Evolutionary conservation across 345 rosid species (phyloP), one percentile per base, ranked within the genome.

Genomic region (Eucalyptus cloeziana): DNA sequence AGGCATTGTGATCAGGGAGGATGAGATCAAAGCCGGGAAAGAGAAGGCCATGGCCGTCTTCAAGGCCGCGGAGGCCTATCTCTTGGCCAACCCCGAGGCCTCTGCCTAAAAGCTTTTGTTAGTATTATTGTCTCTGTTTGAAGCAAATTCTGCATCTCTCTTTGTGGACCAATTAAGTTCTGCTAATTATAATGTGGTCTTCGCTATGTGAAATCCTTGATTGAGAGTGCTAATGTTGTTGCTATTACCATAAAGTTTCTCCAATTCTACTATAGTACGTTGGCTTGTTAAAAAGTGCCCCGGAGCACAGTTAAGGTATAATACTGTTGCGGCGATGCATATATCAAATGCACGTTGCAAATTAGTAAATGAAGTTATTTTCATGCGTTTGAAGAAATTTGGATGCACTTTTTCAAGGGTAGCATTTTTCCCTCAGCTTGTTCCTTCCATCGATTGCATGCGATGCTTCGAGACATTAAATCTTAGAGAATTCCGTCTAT

Each of bases 51-150:
- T 5, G 76, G 90, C 40, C 1, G 27, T 94, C 19, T 91, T 86
- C 90, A 92, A 91, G 88, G 92, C 91, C 13, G 69, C 92, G 80
- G 93, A 93, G 69, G 94, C 89, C n/a, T 88, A 92, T 87, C 92
- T 92, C 87, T 51, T 86, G 60, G 91, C 91, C 79, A 92, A 91
- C 86, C 93, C 93, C 30, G 69, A 90, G 24, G 90, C 80, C 43
- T 91, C 52, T 13, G 89, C 87, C 54, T 90, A 62, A 83, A 24
- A 13, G 8, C 10, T n/a, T 47, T 21, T 83, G 37, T 54, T 31
- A 4, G 24, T 19, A 80, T 60, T 79, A 11, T 16, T 11, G 83
- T 67, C 9, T 87, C 49, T 25, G n/a, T 51, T 87, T 87, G 21
- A 17, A 81, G 44, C 13, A 21, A 49, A 67, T 25, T 8, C 21